Evolutionary conservation across 2,329 filamentous ascomycete genomes (phyloP), one percentile per base, ranked within the genome.

Genomic region (Hypocrella siamensis): DNA sequence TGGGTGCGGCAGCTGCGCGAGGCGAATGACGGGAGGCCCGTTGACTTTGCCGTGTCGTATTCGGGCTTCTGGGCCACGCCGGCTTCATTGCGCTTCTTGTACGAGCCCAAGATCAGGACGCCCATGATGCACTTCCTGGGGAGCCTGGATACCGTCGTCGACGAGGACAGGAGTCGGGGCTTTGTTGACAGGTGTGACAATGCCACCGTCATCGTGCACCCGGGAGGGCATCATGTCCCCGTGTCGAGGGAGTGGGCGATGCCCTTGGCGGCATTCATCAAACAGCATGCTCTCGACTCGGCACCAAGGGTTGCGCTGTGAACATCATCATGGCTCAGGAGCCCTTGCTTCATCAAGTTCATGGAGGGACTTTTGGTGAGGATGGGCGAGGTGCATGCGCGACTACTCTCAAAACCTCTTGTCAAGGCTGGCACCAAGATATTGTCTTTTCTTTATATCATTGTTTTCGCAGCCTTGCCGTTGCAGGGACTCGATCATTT

Each of bases 171-270:
- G 46, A 82, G 73, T 50, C 60, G 69, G 44, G 67, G 61, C 16
- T 55, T 94, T 35, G 65, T 80, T 3, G 74, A 84, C 17, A 63
- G 59, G 36, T 85, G 70, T 51, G 65, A 51, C 39, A 63, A 63
- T 40, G 60, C 64, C 0, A 28, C 62, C 47, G 61, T 71, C 40
- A 48, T 72, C 43, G 68, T 79, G 44, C 84, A 93, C 54, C 86
- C 88, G 2, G 88, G 88, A 6, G 86, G 86, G 0, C 88, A 96
- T 52, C 85, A 93, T 47, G 70, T 94, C 46, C 88, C 88, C 0
- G 75, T 84, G 37, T 73, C 77, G 42, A 83, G 79, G 58, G 79
- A 85, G 42, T 90, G 79, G 68, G 72, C 78, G 15, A 76, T 78
- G 61, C 78, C 78, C 19, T 56, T 92, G 40, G 75, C 79, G 4